Percentiles rank a stretch among this genome's conserved stretches.
Evolutionary conservation across 1,284 basidiomycete genomes (phyloP).

Genomic region (Fereydounia khargensis): DNA sequence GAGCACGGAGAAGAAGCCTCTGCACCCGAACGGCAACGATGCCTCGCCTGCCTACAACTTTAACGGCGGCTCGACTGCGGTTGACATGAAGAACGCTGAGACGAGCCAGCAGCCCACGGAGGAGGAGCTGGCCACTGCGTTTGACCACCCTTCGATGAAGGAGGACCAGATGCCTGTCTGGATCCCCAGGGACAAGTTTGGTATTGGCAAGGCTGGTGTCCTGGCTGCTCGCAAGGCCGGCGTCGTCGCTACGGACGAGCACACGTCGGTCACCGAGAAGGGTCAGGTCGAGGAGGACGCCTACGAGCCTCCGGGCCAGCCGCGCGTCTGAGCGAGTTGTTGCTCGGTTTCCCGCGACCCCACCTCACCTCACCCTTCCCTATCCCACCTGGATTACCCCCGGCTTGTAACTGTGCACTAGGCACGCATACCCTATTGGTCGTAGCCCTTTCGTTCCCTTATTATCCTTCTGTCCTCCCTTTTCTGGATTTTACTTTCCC

Average conservation of each 20-base stretch:
- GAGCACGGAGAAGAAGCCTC: constrained; percentile 37
- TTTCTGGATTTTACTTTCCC: no score
- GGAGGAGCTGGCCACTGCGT: constrained; percentile 31
- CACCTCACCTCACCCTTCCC: no score
- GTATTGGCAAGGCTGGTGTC: constrained; percentile 46
- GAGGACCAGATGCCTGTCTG: constrained; percentile 50
- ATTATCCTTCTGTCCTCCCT: no score
- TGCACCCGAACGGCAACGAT: not conserved
- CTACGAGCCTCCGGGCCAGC: constrained; percentile 49
- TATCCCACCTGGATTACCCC: no score
- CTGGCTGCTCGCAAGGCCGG: constrained; percentile 44
- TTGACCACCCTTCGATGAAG: constrained; percentile 46
- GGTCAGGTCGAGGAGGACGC: constrained; percentile 46
- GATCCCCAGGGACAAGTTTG: constrained; percentile 54
- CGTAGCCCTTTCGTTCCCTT: no score
- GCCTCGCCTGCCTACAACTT: not conserved
- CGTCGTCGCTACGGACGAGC: constrained; percentile 41
- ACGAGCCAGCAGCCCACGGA: constrained; percentile 5
- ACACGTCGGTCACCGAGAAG: constrained; percentile 51
- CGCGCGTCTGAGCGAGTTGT: constrained; percentile 16
- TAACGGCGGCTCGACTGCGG: constrained; percentile 1
- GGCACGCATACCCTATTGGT: no score
- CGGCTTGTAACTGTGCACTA: no score
- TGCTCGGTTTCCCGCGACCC: not conserved
- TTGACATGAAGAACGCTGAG: constrained; percentile 11